Base-by-base conservation (phyloP, 768 basidiomycete species). In the Gloeopeniophorella convolvens region DNA sequence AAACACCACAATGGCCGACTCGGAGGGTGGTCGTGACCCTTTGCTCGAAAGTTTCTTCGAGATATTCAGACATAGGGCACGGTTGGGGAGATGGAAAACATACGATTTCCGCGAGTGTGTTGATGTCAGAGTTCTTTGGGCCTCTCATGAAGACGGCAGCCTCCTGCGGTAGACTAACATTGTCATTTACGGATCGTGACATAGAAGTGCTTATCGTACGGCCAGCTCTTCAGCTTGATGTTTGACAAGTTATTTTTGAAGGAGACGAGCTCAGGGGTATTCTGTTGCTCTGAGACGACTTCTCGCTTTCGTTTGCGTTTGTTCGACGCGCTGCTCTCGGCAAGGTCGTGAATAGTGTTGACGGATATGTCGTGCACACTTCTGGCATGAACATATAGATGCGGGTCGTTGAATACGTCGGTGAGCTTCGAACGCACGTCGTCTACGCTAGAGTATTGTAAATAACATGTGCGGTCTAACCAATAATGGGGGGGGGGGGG, bases 91-190 rank as follows among this genome's bases (percentile, higher is more conserved):
- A 12, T 46, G 18, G 42, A 9, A 18, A 24, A 15, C 68, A 48
- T 59, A 77, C 80, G 56, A 68, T 59, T 48, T 64, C 64, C 3
- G 63, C 64, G 3, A 84, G 65, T 6, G 74, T 72, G 59, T 89
- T 89, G 43, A 77, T 73, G 60, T 89, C 87, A 0, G 83, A 72
- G 58, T 78, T 78, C 59, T 76, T 82, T 23, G 82, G 70, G 3
- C 79, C 67, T 26, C 85, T 75, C 62, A 83, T 75, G 60, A 87
- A 88, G 16, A 75, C 64, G 0, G 75, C 75, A 10, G 85, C 70
- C 48, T 78, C 77, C 49, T 70, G 59, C 16, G 70, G 65, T 33
- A 83, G 60, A 51, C 83, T 85, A 35, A 20, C 15, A 26, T 7
- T 12, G 46, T 51, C 18, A 47, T 20, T 16, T 23, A 51, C 50